Evolutionary conservation across 164 flowering plant genomes (phyloP), one percentile per base, ranked within the genome.

Genomic region (Chimonanthus salicifolius): DNA sequence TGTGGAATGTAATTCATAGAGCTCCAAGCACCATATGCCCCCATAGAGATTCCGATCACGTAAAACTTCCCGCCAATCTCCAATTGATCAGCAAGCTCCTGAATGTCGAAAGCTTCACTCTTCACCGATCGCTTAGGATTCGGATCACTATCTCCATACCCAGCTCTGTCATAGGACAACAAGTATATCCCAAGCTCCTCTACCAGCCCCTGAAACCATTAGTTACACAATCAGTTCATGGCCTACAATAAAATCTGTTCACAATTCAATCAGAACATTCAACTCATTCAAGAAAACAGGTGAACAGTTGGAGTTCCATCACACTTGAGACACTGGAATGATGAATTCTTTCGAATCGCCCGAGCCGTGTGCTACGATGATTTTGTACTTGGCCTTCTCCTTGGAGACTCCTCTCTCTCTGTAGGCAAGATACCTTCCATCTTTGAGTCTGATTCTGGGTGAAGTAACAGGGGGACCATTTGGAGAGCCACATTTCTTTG

Each of bases 381-480:
- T 73, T 70, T 83, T 89, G 83, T 81, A 76, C 62, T 82, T 83
- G 13, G 94, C 87, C 74, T 74, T 76, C 47, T 82, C 82, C 72
- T 80, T 87, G 4, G 86, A 78, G 21, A 87, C 84, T 45, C 94
- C 91, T 5, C 47, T 70, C 71, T 82, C 89, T 70, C 75, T 77
- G 74, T 88, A 89, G 46, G 90, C 85, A 74, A 90, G 70, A 79
- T 82, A 77, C 74, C 94, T 85, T 15, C 92, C 90, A 83, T 90
- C 91, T 10, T 75, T 81, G 47, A 89, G 86, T 65, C 74, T 86
- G 48, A 88, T 67, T 81, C 90, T 83, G 0, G 86, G 82, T 68
- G 90, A 84, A 68, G 87, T 83, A 21, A 85, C 77, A 63, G 86
- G 85, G 64, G 90, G 89, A 58, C 87, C 87, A 66, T 64, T 74